These are phyloP conservation scores for Sordariomycetes sp. DNA, from an alignment of 2,329 filamentous ascomycete genomes.

Conservation along the genomic window DNA sequence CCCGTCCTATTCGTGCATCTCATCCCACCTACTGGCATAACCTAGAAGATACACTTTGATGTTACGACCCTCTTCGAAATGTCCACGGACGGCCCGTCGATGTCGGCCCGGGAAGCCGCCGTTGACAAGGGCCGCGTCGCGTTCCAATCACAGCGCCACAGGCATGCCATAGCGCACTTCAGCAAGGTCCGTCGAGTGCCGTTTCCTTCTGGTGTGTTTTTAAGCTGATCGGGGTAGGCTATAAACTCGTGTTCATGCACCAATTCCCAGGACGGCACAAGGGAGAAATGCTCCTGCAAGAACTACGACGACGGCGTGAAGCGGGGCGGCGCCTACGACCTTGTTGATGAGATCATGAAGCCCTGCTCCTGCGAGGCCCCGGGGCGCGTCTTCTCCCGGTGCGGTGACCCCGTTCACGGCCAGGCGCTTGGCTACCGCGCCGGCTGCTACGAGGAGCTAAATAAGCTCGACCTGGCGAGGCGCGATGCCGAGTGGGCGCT, in stretches of 20 bases:
- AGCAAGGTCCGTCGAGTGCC: neutral
- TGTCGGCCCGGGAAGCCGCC: neutral
- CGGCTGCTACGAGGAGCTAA: slow-evolving; percentile 21
- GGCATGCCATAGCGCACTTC: slow-evolving; percentile 2
- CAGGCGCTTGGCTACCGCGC: slow-evolving; percentile 29
- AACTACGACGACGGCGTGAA: slow-evolving; percentile 23
- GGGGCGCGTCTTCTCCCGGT: slow-evolving; percentile 24
- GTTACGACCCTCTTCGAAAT: neutral
- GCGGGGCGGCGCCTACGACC: slow-evolving; percentile 6
- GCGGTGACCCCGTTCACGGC: slow-evolving; percentile 23
- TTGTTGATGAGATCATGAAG: slow-evolving; percentile 30
- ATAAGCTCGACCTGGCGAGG: slow-evolving; percentile 23
- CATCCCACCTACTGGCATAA: neutral
- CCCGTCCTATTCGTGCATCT: neutral
- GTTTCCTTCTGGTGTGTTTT: neutral
- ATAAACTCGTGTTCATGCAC: slow-evolving; percentile 4
- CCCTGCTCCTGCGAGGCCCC: slow-evolving; percentile 24
- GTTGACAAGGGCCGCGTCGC: slow-evolving; percentile 1
- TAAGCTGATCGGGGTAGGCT: neutral
- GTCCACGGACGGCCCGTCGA: neutral
- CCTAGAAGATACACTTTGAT: neutral
- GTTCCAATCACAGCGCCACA: neutral
- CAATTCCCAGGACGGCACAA: neutral
- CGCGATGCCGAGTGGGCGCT: slow-evolving; percentile 31
- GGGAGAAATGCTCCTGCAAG: slow-evolving; percentile 22